These are phyloP conservation scores for Paulownia fortunei DNA, from an alignment of 257 asterid genomes.

Conservation along the genomic window DNA sequence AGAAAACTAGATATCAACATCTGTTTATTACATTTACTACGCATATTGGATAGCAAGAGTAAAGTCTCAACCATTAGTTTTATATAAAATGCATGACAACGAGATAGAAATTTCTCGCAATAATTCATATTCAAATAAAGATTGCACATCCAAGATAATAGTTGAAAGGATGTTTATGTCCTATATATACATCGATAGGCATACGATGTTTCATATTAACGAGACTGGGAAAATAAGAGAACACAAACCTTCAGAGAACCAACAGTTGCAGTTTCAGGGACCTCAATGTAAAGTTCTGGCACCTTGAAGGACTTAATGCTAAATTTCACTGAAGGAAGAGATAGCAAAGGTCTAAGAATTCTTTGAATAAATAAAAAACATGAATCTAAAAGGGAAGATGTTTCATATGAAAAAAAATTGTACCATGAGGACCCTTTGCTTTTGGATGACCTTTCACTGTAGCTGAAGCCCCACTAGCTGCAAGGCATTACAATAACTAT, in stretches of 20 bases:
- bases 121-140: background rate
- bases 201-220: slow-evolving; percentile 1
- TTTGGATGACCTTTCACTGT: slow-evolving; percentile 49
- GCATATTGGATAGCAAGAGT: background rate
- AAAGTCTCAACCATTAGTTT: slow-evolving; percentile 11
- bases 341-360: slow-evolving; percentile 29
- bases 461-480: slow-evolving; percentile 50
- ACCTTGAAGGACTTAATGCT: slow-evolving; percentile 94
- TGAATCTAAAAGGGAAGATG: slow-evolving; percentile 13
- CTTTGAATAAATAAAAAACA: background rate
- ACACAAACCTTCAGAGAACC: slow-evolving; percentile 86
- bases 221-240: slow-evolving; percentile 4
- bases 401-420: background rate
- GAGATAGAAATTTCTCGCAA: background rate
- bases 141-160: background rate
- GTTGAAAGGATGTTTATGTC: background rate
- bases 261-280: slow-evolving; percentile 88
- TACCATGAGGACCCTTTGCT: slow-evolving; percentile 68
- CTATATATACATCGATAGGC: background rate
- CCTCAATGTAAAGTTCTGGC: slow-evolving; percentile 94
- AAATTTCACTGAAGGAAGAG: slow-evolving; percentile 66
- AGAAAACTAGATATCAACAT: slow-evolving; percentile 10
- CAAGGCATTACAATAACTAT: slow-evolving; percentile 23
- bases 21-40: background rate
- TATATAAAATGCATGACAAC: slow-evolving; percentile 10